A percentile compares a stretch with the other conserved stretches of the same genome.
Conservation (phyloP, 306 rosid species). For the Pterocarpus macrocarpus region DNA sequence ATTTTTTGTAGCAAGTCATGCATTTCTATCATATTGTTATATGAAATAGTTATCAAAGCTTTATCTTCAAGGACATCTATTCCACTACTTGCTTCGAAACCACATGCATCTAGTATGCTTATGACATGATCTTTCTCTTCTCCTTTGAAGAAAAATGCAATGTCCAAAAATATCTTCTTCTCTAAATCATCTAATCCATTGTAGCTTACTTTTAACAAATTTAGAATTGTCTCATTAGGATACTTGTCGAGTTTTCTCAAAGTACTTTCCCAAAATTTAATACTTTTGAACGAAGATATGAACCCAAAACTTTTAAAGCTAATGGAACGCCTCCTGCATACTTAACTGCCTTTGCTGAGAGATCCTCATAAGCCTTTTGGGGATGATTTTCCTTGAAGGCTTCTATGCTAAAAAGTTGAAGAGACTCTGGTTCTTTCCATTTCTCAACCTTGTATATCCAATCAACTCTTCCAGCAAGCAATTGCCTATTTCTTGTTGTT, state of each 20-base stretch:
- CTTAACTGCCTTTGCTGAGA: background rate
- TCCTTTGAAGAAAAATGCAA: slow-evolving; percentile 36
- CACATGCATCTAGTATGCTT: slow-evolving; percentile 24
- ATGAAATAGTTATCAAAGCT: slow-evolving; percentile 27
- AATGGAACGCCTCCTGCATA: slow-evolving; percentile 17
- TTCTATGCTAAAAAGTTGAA: background rate
- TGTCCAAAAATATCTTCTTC: slow-evolving; percentile 9
- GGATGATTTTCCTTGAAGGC: background rate
- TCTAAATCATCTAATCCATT: background rate
- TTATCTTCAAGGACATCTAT: background rate
- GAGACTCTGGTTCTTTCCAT: background rate
- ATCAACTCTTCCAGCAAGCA: background rate
- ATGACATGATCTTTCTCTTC: background rate
- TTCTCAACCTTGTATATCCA: background rate
- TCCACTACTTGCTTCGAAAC: background rate
- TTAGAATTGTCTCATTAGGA: background rate
- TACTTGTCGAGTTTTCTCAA: background rate
- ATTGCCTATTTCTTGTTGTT: slow-evolving; percentile 5
- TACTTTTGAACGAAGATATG: background rate
- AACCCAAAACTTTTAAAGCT: slow-evolving; percentile 12
- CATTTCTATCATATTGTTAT: background rate
- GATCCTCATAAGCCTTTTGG: background rate
- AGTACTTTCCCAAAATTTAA: background rate
- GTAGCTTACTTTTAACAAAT: background rate
- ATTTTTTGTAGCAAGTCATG: slow-evolving; percentile 44